Evolutionary conservation across 1,284 basidiomycete genomes (phyloP).

Genomic region (Anthracocystis panici-leucophaei): DNA sequence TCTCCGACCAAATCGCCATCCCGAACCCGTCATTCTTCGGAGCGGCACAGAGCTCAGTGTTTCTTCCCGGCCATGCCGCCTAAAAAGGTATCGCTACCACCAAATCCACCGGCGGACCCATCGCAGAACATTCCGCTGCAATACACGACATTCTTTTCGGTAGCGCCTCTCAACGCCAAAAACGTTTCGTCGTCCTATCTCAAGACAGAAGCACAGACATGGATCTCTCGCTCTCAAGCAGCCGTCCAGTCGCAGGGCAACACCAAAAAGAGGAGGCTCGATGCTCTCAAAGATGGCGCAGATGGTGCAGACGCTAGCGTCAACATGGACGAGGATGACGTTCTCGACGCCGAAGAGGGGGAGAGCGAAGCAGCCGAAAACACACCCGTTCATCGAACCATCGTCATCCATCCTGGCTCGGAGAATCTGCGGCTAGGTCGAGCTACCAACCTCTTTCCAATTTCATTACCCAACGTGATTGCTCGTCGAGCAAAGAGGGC

Average conservation of each 20-base stretch:
- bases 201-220: conserved; percentile 67
- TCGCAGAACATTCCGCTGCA: conserved; percentile 59
- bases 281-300: conserved; percentile 21
- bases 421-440: conserved; percentile 86
- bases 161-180: conserved; percentile 66
- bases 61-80: conserved; percentile 34
- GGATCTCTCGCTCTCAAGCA: conserved; percentile 54
- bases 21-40: no score
- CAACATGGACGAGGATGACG: conserved; percentile 41
- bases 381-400: conserved; percentile 64
- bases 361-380: conserved; percentile 44
- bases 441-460: conserved; percentile 86
- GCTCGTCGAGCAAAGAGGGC: conserved; percentile 71
- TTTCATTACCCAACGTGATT: conserved; percentile 81
- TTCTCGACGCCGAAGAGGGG: conserved; percentile 39
- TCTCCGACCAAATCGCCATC: not conserved
- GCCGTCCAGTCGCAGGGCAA: conserved; percentile 21
- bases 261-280: conserved; percentile 40
- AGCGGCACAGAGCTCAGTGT: not conserved
- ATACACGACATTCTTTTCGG: conserved; percentile 63
- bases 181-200: conserved; percentile 67
- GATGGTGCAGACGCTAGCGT: conserved; percentile 29
- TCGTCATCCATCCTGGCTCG: conserved; percentile 95
- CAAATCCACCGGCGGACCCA: conserved; percentile 53
- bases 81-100: conserved; percentile 58